Percentiles rank a stretch among this genome's conserved stretches.
Evolutionary conservation across 305 asterid genomes (phyloP).

Genomic region (Euphrasia arctica): DNA sequence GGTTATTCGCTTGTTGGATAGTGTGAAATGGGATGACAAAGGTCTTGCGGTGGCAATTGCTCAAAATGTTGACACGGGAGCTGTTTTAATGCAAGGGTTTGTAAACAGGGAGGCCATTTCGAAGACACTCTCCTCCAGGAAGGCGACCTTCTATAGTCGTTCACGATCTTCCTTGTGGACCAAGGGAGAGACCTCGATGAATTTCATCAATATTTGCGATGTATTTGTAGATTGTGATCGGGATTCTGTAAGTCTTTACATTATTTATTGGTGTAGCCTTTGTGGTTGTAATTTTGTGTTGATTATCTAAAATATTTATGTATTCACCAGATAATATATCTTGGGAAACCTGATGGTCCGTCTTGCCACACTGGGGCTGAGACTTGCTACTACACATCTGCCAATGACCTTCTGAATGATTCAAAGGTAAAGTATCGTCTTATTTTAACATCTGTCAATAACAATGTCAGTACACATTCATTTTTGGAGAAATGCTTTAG

Average conservation of each 20-base stretch:
- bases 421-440: slow-evolving; percentile 35
- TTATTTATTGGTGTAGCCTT: not conserved
- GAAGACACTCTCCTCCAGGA: slow-evolving; percentile 59
- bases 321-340: slow-evolving; percentile 59
- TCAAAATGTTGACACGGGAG: slow-evolving; percentile 90
- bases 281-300: not conserved
- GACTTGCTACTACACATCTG: slow-evolving; percentile 81
- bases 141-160: slow-evolving; percentile 91
- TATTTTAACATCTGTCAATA: not conserved
- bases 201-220: slow-evolving; percentile 78
- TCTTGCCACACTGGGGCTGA: slow-evolving; percentile 89
- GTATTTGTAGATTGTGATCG: slow-evolving; percentile 85
- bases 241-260: slow-evolving; percentile 65
- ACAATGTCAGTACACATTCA: no score
- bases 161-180: slow-evolving; percentile 85
- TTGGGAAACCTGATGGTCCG: slow-evolving; percentile 92
- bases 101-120: slow-evolving; percentile 69
- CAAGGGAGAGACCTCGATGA: slow-evolving; percentile 93
- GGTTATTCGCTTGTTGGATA: slow-evolving; percentile 74
- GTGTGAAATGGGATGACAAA: slow-evolving; percentile 91
- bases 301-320: not conserved
- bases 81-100: slow-evolving; percentile 90
- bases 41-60: slow-evolving; percentile 95
- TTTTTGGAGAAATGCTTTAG: no score
- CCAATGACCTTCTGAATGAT: slow-evolving; percentile 38